A percentile compares a stretch with the other conserved stretches of the same genome.
Conservation (phyloP, 2,329 filamentous ascomycete genomes). For the Graphilbum fragrans region DNA sequence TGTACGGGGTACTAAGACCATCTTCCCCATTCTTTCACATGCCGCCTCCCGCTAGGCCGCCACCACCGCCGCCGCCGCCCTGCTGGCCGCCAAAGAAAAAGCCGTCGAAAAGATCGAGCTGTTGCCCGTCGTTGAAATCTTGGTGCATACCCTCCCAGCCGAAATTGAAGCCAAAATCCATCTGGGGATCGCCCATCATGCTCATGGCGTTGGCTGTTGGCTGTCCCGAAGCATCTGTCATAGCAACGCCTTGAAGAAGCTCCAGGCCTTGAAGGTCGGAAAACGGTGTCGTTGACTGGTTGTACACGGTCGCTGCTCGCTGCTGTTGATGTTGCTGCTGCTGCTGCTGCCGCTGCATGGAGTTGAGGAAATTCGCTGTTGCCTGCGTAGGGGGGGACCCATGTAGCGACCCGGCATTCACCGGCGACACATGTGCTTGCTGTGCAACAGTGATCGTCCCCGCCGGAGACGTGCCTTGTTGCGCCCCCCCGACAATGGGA, state of each 20-base stretch:
- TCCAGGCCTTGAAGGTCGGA: slow-evolving; percentile 41
- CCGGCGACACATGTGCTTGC: slow-evolving; percentile 5
- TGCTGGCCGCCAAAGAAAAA: slow-evolving; percentile 57
- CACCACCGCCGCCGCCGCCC: slow-evolving; percentile 17
- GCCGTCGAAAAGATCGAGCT: slow-evolving; percentile 58
- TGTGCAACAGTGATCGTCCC: too few species aligned
- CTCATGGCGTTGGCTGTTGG: background rate
- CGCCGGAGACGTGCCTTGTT: too few species aligned
- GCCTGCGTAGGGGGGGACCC: slow-evolving; percentile 7
- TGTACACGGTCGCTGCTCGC: slow-evolving; percentile 5
- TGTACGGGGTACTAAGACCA: too few species aligned
- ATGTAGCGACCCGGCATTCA: slow-evolving; percentile 4
- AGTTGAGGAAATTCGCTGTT: slow-evolving; percentile 1
- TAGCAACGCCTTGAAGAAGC: slow-evolving; percentile 32
- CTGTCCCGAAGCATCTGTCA: background rate
- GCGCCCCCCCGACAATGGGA: too few species aligned
- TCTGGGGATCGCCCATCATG: slow-evolving; percentile 28
- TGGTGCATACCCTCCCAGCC: slow-evolving; percentile 52
- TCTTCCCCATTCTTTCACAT: background rate
- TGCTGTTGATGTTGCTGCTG: slow-evolving; percentile 20
- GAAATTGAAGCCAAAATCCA: slow-evolving; percentile 56
- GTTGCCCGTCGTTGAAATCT: slow-evolving; percentile 46
- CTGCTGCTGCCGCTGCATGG: slow-evolving; percentile 15
- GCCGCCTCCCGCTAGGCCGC: background rate
- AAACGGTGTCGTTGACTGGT: slow-evolving; percentile 21